A percentile compares a stretch with the other conserved stretches of the same genome.
These are phyloP conservation scores for Atkinsonella texensis DNA, from an alignment of 2,329 filamentous ascomycete species.

Conservation along the genomic window DNA sequence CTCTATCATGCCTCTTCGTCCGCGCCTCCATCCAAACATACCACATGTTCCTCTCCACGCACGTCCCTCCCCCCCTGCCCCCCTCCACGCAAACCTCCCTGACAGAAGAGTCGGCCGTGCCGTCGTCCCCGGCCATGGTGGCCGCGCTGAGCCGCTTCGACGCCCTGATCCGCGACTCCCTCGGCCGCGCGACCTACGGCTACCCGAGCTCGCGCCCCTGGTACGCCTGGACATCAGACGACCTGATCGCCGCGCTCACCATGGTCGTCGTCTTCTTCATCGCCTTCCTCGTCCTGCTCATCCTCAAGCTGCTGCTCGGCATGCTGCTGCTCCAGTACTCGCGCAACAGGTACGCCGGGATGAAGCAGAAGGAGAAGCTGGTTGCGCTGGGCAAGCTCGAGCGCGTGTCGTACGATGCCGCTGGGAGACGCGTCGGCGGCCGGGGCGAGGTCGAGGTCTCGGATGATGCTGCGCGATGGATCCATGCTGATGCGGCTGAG, in stretches of 20 bases:
- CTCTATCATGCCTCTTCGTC: conserved; percentile 89
- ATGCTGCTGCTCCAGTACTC: conserved; percentile 77
- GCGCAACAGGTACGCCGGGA: conserved; percentile 63
- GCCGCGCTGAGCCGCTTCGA: conserved; percentile 73
- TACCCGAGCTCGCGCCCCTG: conserved; percentile 34
- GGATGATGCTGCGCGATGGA: conserved; percentile 74
- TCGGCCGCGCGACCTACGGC: conserved; percentile 62
- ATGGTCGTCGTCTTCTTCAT: conserved; percentile 80
- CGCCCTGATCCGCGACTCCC: conserved; percentile 58
- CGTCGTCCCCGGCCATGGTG: conserved; percentile 60
- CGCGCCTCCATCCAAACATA: conserved; percentile 91
- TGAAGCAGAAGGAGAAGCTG: conserved; percentile 58
- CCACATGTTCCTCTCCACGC: conserved; percentile 90
- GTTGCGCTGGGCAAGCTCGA: conserved; percentile 34
- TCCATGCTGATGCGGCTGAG: conserved; percentile 76
- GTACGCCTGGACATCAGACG: conserved; percentile 54
- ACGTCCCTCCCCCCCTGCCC: conserved; percentile 62
- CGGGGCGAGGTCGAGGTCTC: conserved; percentile 81
- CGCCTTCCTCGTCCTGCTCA: conserved; percentile 71
- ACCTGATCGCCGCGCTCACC: conserved; percentile 63
- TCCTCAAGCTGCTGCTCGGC: conserved; percentile 74
- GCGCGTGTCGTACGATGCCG: conserved; percentile 49
- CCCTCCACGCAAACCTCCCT: conserved; percentile 55
- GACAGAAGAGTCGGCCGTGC: conserved; percentile 47
- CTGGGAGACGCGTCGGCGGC: conserved; percentile 65